A percentile compares a stretch with the other conserved stretches of the same genome.
Evolutionary conservation across 768 basidiomycete species (phyloP).

Genomic region (Rhodotorula graminis): DNA sequence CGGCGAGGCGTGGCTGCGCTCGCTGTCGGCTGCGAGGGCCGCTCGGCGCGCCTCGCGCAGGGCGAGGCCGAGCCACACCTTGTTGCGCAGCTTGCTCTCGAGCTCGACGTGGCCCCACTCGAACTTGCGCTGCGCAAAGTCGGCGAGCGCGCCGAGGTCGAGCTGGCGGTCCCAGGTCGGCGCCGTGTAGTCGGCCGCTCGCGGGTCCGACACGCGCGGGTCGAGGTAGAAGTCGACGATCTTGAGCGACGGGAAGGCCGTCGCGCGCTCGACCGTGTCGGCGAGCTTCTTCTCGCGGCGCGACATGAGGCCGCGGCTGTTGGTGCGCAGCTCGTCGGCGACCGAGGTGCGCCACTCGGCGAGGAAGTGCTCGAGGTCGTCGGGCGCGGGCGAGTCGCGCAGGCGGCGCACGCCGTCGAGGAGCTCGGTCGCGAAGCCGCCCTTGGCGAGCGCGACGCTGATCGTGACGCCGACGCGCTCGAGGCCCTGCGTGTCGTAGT

Average conservation of each 20-base stretch:
- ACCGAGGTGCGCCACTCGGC: conserved; percentile 16
- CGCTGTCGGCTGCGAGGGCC: background rate
- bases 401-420: conserved; percentile 10
- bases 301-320: conserved; percentile 4
- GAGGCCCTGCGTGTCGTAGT: conserved; percentile 28
- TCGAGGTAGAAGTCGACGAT: conserved; percentile 19
- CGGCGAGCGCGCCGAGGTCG: conserved; percentile 4
- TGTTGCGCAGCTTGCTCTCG: background rate
- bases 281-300: conserved; percentile 7
- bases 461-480: background rate
- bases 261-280: conserved; percentile 1
- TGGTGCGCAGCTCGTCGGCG: conserved; percentile 20
- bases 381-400: background rate
- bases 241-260: conserved; percentile 6
- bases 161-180: background rate
- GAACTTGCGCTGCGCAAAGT: conserved; percentile 12
- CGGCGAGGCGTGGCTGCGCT: too few species aligned
- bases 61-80: conserved; percentile 16
- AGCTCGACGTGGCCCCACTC: conserved; percentile 26
- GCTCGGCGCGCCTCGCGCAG: background rate
- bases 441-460: conserved; percentile 6
- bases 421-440: conserved; percentile 11
- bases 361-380: background rate
- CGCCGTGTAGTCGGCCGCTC: background rate
- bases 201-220: conserved; percentile 7